Percentiles rank a stretch among this genome's conserved stretches.
These are phyloP conservation scores for Moesziomyces parantarcticus DNA, from an alignment of 1,284 basidiomycete species.

Conservation along the genomic window DNA sequence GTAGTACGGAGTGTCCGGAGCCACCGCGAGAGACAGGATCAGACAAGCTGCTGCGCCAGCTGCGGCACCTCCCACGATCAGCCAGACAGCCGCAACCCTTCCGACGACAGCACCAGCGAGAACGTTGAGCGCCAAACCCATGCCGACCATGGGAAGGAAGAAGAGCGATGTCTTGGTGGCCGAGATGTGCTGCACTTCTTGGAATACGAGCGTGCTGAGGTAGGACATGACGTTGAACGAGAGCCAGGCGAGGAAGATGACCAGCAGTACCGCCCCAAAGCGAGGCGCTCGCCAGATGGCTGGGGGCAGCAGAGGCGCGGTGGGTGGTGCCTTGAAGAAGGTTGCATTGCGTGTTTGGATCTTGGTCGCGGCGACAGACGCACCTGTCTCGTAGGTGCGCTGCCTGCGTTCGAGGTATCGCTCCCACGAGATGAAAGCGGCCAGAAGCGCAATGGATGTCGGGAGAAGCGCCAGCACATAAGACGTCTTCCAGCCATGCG, in stretches of 20 bases:
- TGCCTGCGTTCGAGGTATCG: constrained; percentile 70
- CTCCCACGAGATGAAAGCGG: constrained; percentile 78
- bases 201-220: constrained; percentile 46
- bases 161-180: constrained; percentile 79
- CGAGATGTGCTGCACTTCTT: constrained; percentile 69
- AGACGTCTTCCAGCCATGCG: constrained; percentile 78
- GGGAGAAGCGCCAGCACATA: constrained; percentile 73
- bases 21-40: constrained; percentile 77
- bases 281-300: constrained; percentile 54
- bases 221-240: constrained; percentile 71
- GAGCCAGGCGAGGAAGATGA: constrained; percentile 79
- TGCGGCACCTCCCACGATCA: constrained; percentile 65
- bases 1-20: constrained; percentile 77
- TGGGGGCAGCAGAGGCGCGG: constrained; percentile 55
- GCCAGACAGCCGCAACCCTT: constrained; percentile 54
- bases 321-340: constrained; percentile 65
- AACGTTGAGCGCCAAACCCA: constrained; percentile 64
- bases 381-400: constrained; percentile 36
- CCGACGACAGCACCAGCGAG: constrained; percentile 54
- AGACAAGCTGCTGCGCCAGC: constrained; percentile 75
- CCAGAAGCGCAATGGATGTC: constrained; percentile 74
- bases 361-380: constrained; percentile 6
- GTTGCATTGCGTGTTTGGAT: constrained; percentile 69
- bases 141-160: constrained; percentile 77
- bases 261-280: constrained; percentile 73